Percentiles rank a stretch among this genome's conserved stretches.
phyloP scores from a whole-genome alignment of 768 basidiomycete species.

The Chalciporus pseudorubinellus region DNA sequence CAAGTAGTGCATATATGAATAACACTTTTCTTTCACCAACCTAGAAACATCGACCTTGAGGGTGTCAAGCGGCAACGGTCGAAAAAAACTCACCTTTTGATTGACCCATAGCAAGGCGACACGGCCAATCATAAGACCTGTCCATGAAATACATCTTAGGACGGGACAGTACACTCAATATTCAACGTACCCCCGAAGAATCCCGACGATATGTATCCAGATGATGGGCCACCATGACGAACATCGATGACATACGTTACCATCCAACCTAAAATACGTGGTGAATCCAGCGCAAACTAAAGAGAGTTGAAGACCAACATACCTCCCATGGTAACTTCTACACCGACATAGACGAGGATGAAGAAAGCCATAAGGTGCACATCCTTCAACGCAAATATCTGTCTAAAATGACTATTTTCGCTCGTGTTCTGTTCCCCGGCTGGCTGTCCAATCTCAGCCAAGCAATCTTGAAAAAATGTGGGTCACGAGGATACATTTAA shows the following conservation, averaged over 20 bases:
- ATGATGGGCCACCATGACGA: constrained; percentile 44
- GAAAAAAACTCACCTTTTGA: constrained; percentile 36
- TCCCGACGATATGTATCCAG: constrained; percentile 53
- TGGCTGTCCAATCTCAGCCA: constrained; percentile 51
- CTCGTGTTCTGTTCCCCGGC: constrained; percentile 36
- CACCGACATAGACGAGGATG: constrained; percentile 64
- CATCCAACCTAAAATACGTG: constrained; percentile 54
- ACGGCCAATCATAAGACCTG: constrained; percentile 61
- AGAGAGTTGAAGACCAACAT: background rate
- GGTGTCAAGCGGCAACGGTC: background rate
- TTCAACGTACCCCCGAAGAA: too few relatives aligned
- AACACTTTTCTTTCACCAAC: constrained; percentile 55
- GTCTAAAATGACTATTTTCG: constrained; percentile 40
- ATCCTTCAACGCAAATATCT: constrained; percentile 50
- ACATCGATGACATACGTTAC: constrained; percentile 54
- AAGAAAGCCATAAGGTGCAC: constrained; percentile 67
- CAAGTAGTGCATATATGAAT: constrained; percentile 49
- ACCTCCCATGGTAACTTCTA: constrained; percentile 55
- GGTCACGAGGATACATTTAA: background rate
- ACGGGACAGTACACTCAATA: too few relatives aligned
- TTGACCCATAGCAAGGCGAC: constrained; percentile 56
- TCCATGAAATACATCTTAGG: too few relatives aligned
- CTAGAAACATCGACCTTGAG: constrained; percentile 20
- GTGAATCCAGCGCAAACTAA: background rate
- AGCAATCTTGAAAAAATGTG: constrained; percentile 42